Conservation (phyloP, 2,329 filamentous ascomycete genomes). For the Acrocalymma vagum region DNA sequence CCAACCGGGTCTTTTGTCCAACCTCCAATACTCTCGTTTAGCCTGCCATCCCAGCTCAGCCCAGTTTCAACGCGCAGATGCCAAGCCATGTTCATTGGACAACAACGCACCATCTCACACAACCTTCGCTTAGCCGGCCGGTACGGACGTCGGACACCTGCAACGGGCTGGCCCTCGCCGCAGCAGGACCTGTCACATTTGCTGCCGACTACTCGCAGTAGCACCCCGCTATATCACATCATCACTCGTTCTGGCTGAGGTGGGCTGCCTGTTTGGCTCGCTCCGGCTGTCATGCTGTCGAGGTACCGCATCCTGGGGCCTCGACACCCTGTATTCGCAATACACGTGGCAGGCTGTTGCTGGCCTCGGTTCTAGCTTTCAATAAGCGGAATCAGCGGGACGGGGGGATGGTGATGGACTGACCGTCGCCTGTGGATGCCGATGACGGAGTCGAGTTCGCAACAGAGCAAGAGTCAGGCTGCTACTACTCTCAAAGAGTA, state of each 20-base stretch:
- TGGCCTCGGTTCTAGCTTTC: conserved; percentile 33
- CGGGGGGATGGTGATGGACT: no score
- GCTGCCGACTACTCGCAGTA: conserved; percentile 16
- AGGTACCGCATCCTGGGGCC: conserved; percentile 19
- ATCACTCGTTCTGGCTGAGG: conserved; percentile 27
- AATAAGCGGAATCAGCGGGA: no score
- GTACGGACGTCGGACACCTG: conserved; percentile 37
- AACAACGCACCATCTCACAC: conserved; percentile 21
- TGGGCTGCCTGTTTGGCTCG: conserved; percentile 14
- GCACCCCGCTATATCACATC: conserved; percentile 27
- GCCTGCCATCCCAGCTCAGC: conserved; percentile 22
- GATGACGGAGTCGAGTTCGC: conserved; percentile 33
- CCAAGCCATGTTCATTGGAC: conserved; percentile 44
- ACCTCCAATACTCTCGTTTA: conserved; percentile 26
- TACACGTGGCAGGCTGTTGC: conserved; percentile 48
- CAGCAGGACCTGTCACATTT: conserved; percentile 43
- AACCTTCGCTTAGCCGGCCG: conserved; percentile 42
- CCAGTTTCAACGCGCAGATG: conserved; percentile 41
- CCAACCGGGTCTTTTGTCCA: conserved; percentile 14
- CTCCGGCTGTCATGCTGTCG: conserved; percentile 31
- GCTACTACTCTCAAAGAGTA: no score
- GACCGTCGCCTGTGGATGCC: conserved; percentile 18
- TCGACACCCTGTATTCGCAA: conserved; percentile 24
- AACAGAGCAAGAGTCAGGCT: no score
- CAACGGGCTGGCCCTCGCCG: conserved; percentile 40